Evolutionary conservation across 2,329 filamentous ascomycete genomes (phyloP).

Genomic region (Fusarium nygamai): DNA sequence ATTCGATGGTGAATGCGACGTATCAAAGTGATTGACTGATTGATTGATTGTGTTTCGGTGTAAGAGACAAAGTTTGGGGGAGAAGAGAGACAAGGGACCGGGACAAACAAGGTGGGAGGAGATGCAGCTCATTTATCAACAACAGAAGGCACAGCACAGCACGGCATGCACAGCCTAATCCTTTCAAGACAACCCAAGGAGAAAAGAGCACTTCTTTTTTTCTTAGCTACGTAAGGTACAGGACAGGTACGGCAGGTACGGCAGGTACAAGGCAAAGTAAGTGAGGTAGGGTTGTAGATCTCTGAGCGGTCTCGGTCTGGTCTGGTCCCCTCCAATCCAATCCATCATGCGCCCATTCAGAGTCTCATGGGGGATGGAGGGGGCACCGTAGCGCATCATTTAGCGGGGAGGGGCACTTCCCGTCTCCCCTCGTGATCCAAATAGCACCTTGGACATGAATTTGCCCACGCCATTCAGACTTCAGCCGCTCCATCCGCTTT

Average conservation of each 20-base stretch:
- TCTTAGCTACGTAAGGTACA: slow-evolving; percentile 6
- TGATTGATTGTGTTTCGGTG: neutral
- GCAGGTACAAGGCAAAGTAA: slow-evolving; percentile 11
- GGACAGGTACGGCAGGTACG: slow-evolving; percentile 15
- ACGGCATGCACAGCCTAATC: neutral
- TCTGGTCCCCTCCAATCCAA: slow-evolving; percentile 17
- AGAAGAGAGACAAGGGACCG: neutral
- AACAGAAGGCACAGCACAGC: slow-evolving; percentile 6
- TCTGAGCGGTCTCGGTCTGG: slow-evolving; percentile 10
- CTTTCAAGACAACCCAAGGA: neutral
- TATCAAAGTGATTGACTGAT: neutral
- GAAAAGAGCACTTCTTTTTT: neutral
- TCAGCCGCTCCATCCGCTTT: slow-evolving; percentile 21
- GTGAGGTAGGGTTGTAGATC: slow-evolving; percentile 26
- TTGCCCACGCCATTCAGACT: slow-evolving; percentile 4
- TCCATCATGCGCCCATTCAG: slow-evolving; percentile 31
- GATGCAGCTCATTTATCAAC: slow-evolving; percentile 28
- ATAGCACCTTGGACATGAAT: neutral
- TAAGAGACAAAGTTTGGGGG: slow-evolving; percentile 1
- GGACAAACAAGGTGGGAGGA: slow-evolving; percentile 14
- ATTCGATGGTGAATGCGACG: neutral
- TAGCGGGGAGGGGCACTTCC: slow-evolving; percentile 7
- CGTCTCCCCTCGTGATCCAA: slow-evolving; percentile 28
- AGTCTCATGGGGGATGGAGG: neutral
- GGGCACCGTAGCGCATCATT: neutral